Evolutionary conservation across 2,329 filamentous ascomycete genomes (phyloP).

Genomic region (Coniosporium tulheliwenetii): DNA sequence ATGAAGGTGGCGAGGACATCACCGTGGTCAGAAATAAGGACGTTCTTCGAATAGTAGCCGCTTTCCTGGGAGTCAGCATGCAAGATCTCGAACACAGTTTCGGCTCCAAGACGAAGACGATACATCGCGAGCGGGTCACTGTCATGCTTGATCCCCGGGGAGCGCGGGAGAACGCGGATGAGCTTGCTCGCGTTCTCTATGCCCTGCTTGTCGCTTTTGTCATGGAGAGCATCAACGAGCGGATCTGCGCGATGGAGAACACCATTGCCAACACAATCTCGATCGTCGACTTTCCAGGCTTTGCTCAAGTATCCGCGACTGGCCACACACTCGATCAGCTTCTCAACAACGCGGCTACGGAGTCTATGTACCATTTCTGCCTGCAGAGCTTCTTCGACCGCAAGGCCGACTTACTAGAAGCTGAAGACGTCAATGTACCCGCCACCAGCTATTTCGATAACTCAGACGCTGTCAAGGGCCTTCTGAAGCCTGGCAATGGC

Average conservation of each 20-base stretch:
- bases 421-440: slow-evolving; percentile 78
- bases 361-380: slow-evolving; percentile 84
- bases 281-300: slow-evolving; percentile 92
- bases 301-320: slow-evolving; percentile 70
- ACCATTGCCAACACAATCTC: slow-evolving; percentile 85
- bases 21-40: slow-evolving; percentile 93
- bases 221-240: slow-evolving; percentile 83
- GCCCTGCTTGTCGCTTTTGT: slow-evolving; percentile 87
- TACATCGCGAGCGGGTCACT: slow-evolving; percentile 92
- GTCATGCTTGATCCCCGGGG: slow-evolving; percentile 92
- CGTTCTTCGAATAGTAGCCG: slow-evolving; percentile 67
- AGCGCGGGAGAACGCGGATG: slow-evolving; percentile 81
- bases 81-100: slow-evolving; percentile 74
- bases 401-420: slow-evolving; percentile 84
- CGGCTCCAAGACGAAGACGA: slow-evolving; percentile 92
- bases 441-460: slow-evolving; percentile 98
- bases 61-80: slow-evolving; percentile 79
- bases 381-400: slow-evolving; percentile 92
- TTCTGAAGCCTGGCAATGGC: slow-evolving; percentile 86
- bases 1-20: slow-evolving; percentile 75
- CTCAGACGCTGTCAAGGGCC: slow-evolving; percentile 78
- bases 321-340: slow-evolving; percentile 81
- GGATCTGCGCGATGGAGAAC: slow-evolving; percentile 74
- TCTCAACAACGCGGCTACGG: slow-evolving; percentile 83
- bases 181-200: slow-evolving; percentile 84